Conservation (phyloP, 495 filamentous ascomycete genomes). For the Neurospora sp. region DNA sequence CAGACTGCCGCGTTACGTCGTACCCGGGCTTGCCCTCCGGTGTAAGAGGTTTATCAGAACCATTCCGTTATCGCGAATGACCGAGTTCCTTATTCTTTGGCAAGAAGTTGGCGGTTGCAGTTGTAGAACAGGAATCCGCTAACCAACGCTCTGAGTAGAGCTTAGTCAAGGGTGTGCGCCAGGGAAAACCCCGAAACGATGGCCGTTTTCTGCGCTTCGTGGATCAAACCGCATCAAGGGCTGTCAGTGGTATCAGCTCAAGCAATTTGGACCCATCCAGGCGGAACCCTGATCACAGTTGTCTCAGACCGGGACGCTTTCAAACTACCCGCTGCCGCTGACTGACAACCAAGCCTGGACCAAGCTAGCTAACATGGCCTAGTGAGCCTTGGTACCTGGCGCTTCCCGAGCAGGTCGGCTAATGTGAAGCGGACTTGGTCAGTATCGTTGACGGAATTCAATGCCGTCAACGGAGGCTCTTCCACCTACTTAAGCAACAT, state of each 20-base stretch:
- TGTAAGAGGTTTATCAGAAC: background rate
- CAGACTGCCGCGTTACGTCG: slow-evolving; percentile 16
- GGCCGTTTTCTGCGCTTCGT: background rate
- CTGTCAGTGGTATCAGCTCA: background rate
- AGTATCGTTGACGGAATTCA: background rate
- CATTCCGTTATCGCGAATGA: background rate
- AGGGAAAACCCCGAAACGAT: background rate
- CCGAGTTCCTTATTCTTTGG: background rate
- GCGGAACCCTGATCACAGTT: background rate
- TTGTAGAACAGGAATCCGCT: background rate
- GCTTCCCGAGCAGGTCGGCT: background rate
- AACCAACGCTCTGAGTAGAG: background rate
- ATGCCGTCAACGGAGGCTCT: background rate
- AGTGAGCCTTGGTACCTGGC: background rate
- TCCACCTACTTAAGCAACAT: background rate
- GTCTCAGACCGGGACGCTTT: background rate
- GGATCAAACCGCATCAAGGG: background rate
- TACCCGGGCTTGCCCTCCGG: slow-evolving; percentile 8
- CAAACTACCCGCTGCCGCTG: background rate
- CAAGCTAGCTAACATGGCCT: background rate
- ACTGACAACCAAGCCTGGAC: background rate
- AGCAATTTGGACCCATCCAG: background rate
- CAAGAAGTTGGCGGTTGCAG: background rate
- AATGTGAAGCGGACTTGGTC: background rate
- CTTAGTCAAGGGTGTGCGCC: background rate